Conservation (phyloP, 2,329 filamentous ascomycete genomes). For the Ophiostoma perfectum region DNA sequence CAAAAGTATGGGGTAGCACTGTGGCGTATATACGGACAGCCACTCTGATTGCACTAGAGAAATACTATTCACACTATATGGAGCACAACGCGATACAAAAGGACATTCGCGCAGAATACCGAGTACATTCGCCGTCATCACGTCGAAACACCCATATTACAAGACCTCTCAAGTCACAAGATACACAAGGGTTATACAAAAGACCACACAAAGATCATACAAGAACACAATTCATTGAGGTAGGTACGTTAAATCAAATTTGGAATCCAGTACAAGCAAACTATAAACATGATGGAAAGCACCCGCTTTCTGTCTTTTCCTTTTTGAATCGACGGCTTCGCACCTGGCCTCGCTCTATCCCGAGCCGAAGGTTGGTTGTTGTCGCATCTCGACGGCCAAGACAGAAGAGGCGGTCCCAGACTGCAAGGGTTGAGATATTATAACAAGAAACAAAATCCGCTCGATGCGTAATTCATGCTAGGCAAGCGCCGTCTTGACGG, state of each 20-base stretch:
- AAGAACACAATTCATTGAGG: constrained; percentile 3
- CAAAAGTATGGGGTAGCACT: neutral
- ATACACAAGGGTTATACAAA: neutral
- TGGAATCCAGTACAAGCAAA: constrained; percentile 23
- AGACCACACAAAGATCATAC: neutral
- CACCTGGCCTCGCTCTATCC: constrained; percentile 6
- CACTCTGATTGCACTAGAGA: too few species aligned
- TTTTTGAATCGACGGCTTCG: constrained; percentile 16
- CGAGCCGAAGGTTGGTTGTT: neutral
- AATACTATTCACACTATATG: too few species aligned
- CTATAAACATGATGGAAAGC: constrained; percentile 24
- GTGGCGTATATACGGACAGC: too few species aligned
- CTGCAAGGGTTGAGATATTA: neutral
- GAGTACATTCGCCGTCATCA: too few species aligned
- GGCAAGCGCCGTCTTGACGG: constrained; percentile 5
- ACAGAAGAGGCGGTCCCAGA: neutral
- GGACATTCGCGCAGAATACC: too few species aligned
- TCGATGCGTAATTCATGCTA: constrained; percentile 14
- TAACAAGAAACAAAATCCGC: constrained; percentile 3
- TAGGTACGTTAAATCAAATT: constrained; percentile 18
- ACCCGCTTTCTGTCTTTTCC: constrained; percentile 18
- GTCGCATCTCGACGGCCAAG: constrained; percentile 8
- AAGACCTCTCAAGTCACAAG: too few species aligned
- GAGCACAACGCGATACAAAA: too few species aligned
- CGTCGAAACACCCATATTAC: too few species aligned